Base-by-base conservation (phyloP, 257 asterid genomes). In the Solanum dulcamara region DNA sequence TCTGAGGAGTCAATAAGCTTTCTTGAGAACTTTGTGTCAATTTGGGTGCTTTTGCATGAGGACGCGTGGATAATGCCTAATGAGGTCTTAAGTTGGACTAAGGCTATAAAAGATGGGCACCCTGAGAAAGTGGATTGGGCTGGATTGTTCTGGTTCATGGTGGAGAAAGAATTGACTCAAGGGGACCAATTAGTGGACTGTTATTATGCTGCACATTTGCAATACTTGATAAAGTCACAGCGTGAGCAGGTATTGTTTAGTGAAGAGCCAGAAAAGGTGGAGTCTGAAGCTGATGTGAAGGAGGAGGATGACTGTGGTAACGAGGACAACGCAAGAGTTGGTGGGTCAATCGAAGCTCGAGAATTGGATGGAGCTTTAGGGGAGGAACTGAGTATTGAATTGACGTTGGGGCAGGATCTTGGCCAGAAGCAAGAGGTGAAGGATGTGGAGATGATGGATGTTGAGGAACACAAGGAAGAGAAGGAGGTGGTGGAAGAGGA, bases 101-200 rank as follows among this genome's bases (percentile, higher is more conserved):
- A 89, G 83, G 26, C 89, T 48, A 93, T 96, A 42, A 93, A 91
- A 86, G 97, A 92, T 7, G 96, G 98, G 26, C 94, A 89, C 71
- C 97, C 93, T 1, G 99, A 94, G 89, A 96, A 91, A 90, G 97
- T 96, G 80, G 99, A 96, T 88, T 96, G 98, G 97, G 95, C 96
- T 11, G 92, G 92, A 44, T 79, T 94, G 88, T 79, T 94, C 72
- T 94, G 98, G 98, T 91, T 92, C 55, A 96, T 96, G 99, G 95
- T 94, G 87, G 98, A 94, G 90, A 93, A 93, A 86, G 99, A 96
- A 89, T 80, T 96, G 93, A 85, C 85, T 74, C 90, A 90, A 87
- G 98, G 98, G 80, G 94, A 84, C 10, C 88, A 83, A 44, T 90
- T 96, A 87, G 84, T 13, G 80, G 90, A 94, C 86, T 96, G 99